Evolutionary conservation across 306 rosid genomes (phyloP).

Genomic region (Glycyrrhiza uralensis): DNA sequence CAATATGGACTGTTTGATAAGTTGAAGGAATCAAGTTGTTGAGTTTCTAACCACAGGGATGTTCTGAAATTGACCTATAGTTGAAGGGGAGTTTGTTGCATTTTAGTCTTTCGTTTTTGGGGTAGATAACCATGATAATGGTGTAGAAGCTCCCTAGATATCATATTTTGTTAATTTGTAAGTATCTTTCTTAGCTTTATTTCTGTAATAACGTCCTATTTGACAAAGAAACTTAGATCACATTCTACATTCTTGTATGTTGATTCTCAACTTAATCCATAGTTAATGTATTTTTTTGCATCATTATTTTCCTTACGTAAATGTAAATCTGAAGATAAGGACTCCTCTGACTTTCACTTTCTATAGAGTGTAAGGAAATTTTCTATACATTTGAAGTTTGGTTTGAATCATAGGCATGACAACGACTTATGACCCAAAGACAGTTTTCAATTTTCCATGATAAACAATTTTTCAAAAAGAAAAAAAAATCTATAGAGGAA

Average conservation of each 20-base stretch:
- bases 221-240: not conserved
- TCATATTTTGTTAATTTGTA: not conserved
- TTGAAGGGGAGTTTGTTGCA: not conserved
- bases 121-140: slow-evolving; percentile 3
- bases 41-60: not conserved
- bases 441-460: slow-evolving; percentile 9
- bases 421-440: not conserved
- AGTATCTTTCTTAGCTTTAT: not conserved
- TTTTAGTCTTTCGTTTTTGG: not conserved
- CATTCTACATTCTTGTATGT: not conserved
- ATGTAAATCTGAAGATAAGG: not conserved
- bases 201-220: not conserved
- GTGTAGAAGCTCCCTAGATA: not conserved
- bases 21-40: not conserved
- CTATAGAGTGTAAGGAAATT: not conserved
- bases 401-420: not conserved
- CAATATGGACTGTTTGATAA: not conserved
- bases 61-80: not conserved
- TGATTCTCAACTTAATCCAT: not conserved
- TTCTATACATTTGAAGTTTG: not conserved
- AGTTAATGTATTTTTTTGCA: not conserved
- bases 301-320: too few species aligned
- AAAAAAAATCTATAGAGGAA: not conserved
- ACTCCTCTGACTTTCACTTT: slow-evolving; percentile 4
- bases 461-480: not conserved